A percentile compares a stretch with the other conserved stretches of the same genome.
phyloP scores from a whole-genome alignment of 371 early-diverging fungal genomes.

The Dichotomocladium elegans region DNA sequence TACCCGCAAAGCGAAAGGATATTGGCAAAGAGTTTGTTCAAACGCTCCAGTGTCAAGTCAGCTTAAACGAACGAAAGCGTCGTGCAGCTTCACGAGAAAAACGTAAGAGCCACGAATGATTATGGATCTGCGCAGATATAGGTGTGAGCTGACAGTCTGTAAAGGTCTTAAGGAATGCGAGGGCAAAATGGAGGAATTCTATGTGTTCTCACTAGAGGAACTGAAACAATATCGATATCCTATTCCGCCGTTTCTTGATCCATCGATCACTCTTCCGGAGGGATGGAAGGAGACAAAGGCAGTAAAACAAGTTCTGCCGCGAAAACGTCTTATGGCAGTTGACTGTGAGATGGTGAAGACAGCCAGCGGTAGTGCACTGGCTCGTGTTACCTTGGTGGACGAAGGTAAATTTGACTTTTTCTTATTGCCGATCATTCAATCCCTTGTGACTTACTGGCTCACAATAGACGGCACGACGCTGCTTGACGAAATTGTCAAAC shows the following conservation, averaged over 20 bases:
- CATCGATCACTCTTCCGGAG: slow-evolving; percentile 23
- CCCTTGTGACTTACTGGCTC: neutral
- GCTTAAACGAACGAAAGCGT: slow-evolving; percentile 12
- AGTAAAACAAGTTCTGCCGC: slow-evolving; percentile 11
- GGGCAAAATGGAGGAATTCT: slow-evolving; percentile 42
- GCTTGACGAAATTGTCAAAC: slow-evolving; percentile 71
- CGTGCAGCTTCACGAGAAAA: slow-evolving; percentile 7
- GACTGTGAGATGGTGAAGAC: slow-evolving; percentile 89
- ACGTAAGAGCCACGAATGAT: neutral
- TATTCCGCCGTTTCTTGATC: slow-evolving; percentile 47
- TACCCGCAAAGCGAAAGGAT: slow-evolving; percentile 21
- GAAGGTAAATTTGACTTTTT: slow-evolving; percentile 23
- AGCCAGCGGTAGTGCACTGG: slow-evolving; percentile 61
- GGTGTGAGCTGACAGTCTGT: neutral
- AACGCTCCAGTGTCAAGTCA: slow-evolving; percentile 30
- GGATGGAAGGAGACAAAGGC: slow-evolving; percentile 54
- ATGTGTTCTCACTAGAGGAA: slow-evolving; percentile 45
- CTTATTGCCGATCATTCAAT: neutral
- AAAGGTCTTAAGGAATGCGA: slow-evolving; percentile 14
- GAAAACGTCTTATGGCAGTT: slow-evolving; percentile 53
- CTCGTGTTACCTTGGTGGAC: slow-evolving; percentile 67
- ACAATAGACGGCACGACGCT: slow-evolving; percentile 39
- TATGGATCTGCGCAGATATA: neutral
- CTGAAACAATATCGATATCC: slow-evolving; percentile 48
- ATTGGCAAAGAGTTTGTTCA: slow-evolving; percentile 27